These are phyloP conservation scores for Wallacemonas sp. DNA, from an alignment of 208 protist genomes.

Conservation along the genomic window DNA sequence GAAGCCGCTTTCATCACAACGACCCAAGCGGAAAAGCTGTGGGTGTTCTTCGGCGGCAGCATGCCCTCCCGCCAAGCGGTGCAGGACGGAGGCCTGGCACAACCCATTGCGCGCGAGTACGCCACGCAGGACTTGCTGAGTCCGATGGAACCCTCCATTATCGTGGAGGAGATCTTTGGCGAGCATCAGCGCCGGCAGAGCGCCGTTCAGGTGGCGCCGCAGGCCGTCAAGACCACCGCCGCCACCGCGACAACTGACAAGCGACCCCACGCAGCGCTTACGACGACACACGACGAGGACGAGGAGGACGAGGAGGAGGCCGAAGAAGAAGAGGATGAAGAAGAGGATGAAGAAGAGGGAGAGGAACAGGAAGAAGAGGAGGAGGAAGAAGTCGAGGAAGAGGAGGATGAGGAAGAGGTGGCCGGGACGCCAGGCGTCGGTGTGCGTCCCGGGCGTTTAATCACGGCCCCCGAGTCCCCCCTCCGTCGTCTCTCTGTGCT, in stretches of 20 bases:
- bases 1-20: slow-evolving; percentile 81
- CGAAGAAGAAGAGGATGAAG: neutral
- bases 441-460: neutral
- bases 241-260: too few species aligned
- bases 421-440: slow-evolving; percentile 2
- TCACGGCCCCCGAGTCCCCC: neutral
- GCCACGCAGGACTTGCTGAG: neutral
- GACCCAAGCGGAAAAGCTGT: slow-evolving; percentile 68
- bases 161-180: slow-evolving; percentile 18
- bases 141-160: slow-evolving; percentile 16
- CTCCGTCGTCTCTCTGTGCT: slow-evolving; percentile 2
- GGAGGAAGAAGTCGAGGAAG: neutral
- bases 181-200: neutral
- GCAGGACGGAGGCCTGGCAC: neutral
- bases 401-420: slow-evolving; percentile 22
- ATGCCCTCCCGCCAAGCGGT: neutral
- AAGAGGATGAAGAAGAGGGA: slow-evolving; percentile 13
- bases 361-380: slow-evolving; percentile 21
- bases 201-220: too few species aligned
- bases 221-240: too few species aligned
- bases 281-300: too few species aligned
- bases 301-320: neutral
- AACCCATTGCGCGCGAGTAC: neutral
- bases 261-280: too few species aligned
- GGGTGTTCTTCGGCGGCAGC: slow-evolving; percentile 59